Conservation (phyloP, 371 early-diverging fungal species). For the Capniomyces stellatus region DNA sequence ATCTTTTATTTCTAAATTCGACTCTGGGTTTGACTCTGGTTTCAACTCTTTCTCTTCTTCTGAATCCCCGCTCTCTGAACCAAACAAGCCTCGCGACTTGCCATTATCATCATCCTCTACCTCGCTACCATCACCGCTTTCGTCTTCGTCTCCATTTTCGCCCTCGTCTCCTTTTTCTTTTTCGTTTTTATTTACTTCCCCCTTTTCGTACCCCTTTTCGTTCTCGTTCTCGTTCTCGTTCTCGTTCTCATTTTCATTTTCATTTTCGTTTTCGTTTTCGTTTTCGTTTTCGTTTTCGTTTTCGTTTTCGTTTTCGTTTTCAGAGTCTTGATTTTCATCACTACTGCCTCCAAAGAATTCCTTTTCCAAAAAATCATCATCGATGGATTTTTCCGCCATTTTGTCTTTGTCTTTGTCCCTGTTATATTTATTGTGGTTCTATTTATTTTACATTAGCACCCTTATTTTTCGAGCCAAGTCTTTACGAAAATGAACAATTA, state of each 20-base stretch:
- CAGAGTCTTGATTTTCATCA: constrained; percentile 6
- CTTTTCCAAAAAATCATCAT: constrained; percentile 23
- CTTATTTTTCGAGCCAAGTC: too few relatives aligned
- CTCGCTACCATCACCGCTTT: not conserved
- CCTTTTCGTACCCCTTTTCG: not conserved
- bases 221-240: constrained; percentile 16
- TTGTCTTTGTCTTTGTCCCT: not conserved
- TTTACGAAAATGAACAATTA: too few relatives aligned
- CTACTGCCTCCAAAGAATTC: constrained; percentile 26
- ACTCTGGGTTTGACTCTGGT: too few relatives aligned
- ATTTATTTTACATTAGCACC: too few relatives aligned
- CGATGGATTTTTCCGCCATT: constrained; percentile 12
- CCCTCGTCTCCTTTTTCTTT: not conserved
- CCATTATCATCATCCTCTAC: not conserved
- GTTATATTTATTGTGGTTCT: not conserved
- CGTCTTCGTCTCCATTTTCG: not conserved
- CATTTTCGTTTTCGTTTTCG: not conserved
- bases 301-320: not conserved
- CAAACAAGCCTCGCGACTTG: too few relatives aligned
- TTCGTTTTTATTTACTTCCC: not conserved
- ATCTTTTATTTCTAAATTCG: too few relatives aligned
- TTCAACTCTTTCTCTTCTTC: too few relatives aligned
- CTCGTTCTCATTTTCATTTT: constrained; percentile 15
- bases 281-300: not conserved
- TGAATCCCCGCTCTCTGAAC: too few relatives aligned